Evolutionary conservation across 306 rosid genomes (phyloP), one percentile per base, ranked within the genome.

Genomic region (Cercis canadensis): DNA sequence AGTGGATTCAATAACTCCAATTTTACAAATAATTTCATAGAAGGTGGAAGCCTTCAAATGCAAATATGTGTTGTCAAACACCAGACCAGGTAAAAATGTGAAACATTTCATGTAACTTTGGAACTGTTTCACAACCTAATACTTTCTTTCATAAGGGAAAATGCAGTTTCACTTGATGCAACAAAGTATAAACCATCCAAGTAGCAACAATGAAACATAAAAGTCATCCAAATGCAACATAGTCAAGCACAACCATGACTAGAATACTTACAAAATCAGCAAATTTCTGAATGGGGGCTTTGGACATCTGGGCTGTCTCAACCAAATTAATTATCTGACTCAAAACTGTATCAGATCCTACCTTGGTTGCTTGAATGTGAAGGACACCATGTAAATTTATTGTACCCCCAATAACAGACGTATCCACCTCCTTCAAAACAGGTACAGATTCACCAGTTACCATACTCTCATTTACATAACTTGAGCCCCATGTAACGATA

Each of bases 201-300:
- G 44, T 15, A 56, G 77, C 43, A 53, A 37, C n/a, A 24, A 39
- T 34, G 54, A 17, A 62, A 36, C 59, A 60, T 50, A 49, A 29
- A 57, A 70, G 19, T 58, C 40, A 62, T 13, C 43, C 43, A 43
- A 57, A 18, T 51, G 74, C 56, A 51, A 67, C 21, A 57, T 13
- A 39, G 47, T 67, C 31, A 60, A 70, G 46, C 69, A 39, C 52
- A 75, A 41, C 66, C 62, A 72, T 8, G 2, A 51, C 57, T 74
- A 76, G 8, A 65, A 76, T 66, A 80, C 99, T 91, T 85, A 95
- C 99, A 83, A 86, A 95, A 76, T 95, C 99, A 56, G 99, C 99
- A 83, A 95, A 95, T 81, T 95, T 95, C 89, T 95, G 99, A 77
- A 95, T 95, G 33, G 97, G 99, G 57, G 99, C 99, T 80, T 95